Base-by-base conservation (phyloP, 768 basidiomycete genomes). In the Pluteus cervinus region DNA sequence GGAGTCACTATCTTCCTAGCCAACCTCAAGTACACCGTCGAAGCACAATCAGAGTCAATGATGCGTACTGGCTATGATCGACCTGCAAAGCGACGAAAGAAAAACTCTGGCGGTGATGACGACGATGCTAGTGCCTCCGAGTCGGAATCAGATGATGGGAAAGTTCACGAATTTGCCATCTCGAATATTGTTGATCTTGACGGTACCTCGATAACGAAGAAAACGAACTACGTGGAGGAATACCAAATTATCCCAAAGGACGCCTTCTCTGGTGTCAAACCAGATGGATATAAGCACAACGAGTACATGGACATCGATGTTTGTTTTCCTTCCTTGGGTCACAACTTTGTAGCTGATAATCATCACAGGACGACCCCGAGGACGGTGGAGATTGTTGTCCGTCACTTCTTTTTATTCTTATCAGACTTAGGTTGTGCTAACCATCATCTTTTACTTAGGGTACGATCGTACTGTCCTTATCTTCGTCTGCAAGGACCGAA, bases 261-360 rank as follows among this genome's bases (percentile, higher is more conserved):
- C 29, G 48, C 58, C 0, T 67, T 69, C 41, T 54, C 65, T 21
- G 57, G 46, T 18, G 36, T 23, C 5, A 36, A 39, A 9, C 66
- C 65, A 4, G 61, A 68, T 39, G 49, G 60, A 3, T 45, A 50
- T 12, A 54, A 67, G 2, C 67, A 66, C 31, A 62, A 66, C 33
- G 62, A 63, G 16, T 69, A 68, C 43, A 54, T 55, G 48, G 66
- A 60, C 10, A 66, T 67, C 46, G 69, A 68, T 24, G 30, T 58
- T 32, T 14, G 40, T 24, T 44, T 43, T 9, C 17, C 48, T 24
- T 14, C 25, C 21, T 37, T 24, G 8, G 4, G 12, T 29, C 18
- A 29, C 29, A 24, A 10, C 36, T 14, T 7, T 21, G 28, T 18
- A 36, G 22, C 31, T 4, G 39, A 35, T 45, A 20, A 33, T 30